Conservation (phyloP, 225 moss, liverwort and hornwort genomes). For the Sphagnum contortum region DNA sequence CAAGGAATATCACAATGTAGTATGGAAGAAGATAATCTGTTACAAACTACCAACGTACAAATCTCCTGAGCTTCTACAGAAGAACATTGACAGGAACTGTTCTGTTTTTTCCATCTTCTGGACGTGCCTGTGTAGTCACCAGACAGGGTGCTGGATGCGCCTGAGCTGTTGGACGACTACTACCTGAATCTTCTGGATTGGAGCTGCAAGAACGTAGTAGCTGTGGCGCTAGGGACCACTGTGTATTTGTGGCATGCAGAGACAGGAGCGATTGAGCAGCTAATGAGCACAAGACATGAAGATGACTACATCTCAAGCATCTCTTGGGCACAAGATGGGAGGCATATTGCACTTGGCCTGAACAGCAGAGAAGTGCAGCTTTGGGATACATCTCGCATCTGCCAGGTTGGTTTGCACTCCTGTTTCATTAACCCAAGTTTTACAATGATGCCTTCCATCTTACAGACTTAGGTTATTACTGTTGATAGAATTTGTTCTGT, state of each 20-base stretch:
- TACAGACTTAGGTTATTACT: too few species aligned
- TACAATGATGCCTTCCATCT: not conserved
- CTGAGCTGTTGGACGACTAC: slow-evolving; percentile 84
- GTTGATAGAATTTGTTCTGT: too few species aligned
- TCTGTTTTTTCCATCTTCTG: too few species aligned
- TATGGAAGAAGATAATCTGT: too few species aligned
- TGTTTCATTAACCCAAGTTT: not conserved
- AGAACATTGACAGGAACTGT: too few species aligned
- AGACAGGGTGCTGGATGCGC: slow-evolving; percentile 66
- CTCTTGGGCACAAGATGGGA: slow-evolving; percentile 83
- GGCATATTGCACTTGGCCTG: slow-evolving; percentile 70
- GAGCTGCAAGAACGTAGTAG: slow-evolving; percentile 91
- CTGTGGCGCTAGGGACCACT: slow-evolving; percentile 72
- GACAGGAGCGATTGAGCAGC: slow-evolving; percentile 71
- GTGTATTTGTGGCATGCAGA: slow-evolving; percentile 90
- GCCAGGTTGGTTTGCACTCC: slow-evolving; percentile 34
- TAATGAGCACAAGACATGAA: slow-evolving; percentile 57
- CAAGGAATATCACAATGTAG: too few species aligned
- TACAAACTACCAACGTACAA: too few species aligned
- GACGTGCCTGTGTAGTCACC: slow-evolving; percentile 25
- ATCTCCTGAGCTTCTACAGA: too few species aligned
- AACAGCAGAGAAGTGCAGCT: slow-evolving; percentile 75
- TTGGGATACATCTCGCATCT: slow-evolving; percentile 57
- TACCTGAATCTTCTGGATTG: slow-evolving; percentile 91
- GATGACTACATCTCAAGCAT: slow-evolving; percentile 75